Conservation (phyloP, 345 rosid species). For the Eutrema japonicum region DNA sequence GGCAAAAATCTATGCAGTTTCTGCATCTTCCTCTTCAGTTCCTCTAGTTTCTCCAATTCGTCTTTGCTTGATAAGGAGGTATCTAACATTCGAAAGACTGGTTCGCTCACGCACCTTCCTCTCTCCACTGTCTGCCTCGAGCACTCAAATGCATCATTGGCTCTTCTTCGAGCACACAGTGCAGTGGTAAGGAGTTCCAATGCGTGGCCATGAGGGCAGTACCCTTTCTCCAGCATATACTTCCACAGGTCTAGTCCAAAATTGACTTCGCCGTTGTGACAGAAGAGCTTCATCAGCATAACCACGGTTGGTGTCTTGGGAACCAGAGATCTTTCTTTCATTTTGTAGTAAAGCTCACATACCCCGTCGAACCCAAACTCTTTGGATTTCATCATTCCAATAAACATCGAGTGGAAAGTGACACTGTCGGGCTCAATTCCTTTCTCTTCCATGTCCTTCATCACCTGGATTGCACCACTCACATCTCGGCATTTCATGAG, state of each 20-base stretch:
- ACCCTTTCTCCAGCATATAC: constrained; percentile 66
- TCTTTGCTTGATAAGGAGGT: constrained; percentile 48
- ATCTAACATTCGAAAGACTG: constrained; percentile 59
- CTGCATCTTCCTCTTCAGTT: constrained; percentile 57
- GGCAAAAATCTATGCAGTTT: constrained; percentile 59
- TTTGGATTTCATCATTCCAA: constrained; percentile 66
- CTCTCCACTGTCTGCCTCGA: constrained; percentile 65
- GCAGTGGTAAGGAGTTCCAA: constrained; percentile 75
- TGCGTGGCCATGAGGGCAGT: constrained; percentile 80
- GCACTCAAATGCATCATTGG: constrained; percentile 70
- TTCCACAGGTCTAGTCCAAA: constrained; percentile 66
- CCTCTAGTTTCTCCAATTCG: constrained; percentile 51
- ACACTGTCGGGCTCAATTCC: constrained; percentile 57
- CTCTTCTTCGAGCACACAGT: constrained; percentile 64
- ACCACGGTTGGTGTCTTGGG: constrained; percentile 75
- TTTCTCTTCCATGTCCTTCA: constrained; percentile 77
- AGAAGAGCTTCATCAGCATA: constrained; percentile 83
- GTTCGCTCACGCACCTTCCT: constrained; percentile 69
- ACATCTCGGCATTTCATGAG: constrained; percentile 56
- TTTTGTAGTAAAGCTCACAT: constrained; percentile 54
- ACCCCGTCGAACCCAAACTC: constrained; percentile 57
- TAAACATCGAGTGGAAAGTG: constrained; percentile 70
- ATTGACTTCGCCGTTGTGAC: constrained; percentile 58
- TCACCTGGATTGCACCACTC: constrained; percentile 58
- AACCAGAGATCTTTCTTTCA: constrained; percentile 60